These are phyloP conservation scores for Cryphonectria japonica DNA, from an alignment of 2,329 filamentous ascomycete species.

Conservation along the genomic window DNA sequence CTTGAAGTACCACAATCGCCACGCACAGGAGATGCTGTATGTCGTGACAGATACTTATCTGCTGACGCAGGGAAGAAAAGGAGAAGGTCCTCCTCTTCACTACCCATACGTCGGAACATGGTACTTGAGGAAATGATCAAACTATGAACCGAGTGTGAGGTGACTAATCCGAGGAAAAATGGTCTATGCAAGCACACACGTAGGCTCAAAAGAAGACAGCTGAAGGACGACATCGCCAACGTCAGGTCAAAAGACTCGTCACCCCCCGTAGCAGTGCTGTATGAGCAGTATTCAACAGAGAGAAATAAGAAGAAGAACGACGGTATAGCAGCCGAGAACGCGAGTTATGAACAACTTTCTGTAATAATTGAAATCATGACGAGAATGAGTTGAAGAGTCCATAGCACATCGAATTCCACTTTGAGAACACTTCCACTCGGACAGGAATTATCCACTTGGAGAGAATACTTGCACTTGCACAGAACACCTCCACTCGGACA, in stretches of 20 bases:
- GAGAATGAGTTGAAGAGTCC: too few species aligned
- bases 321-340: too few species aligned
- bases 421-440: neutral
- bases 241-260: too few species aligned
- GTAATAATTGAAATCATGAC: too few species aligned
- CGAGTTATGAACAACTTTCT: too few species aligned
- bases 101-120: neutral
- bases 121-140: neutral
- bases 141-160: neutral
- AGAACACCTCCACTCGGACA: too few species aligned
- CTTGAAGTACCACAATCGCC: neutral
- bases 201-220: neutral
- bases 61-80: neutral
- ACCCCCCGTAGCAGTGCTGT: too few species aligned
- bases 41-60: neutral
- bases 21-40: neutral
- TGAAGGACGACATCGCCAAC: too few species aligned
- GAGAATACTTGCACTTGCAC: too few species aligned
- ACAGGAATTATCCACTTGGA: too few species aligned
- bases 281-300: too few species aligned
- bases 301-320: too few species aligned
- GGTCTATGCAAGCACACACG: neutral
- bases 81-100: neutral
- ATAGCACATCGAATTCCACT: neutral
- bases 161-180: neutral